Conservation (phyloP, 768 basidiomycete genomes). For the Macrolepiota fuliginosa region DNA sequence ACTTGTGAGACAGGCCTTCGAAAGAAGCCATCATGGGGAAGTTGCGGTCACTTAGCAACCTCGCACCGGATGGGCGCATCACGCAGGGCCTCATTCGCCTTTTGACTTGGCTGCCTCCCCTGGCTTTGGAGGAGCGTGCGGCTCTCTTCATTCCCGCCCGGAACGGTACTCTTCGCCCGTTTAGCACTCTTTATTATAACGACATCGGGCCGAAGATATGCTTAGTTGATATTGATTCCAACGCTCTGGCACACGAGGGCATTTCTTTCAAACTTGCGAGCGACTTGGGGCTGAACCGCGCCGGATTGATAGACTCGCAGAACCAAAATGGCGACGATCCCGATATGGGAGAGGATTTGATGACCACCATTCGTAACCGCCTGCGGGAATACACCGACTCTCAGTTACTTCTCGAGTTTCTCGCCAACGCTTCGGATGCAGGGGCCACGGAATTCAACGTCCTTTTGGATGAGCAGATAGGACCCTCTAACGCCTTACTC, state of each 20-base stretch:
- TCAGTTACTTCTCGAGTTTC: conserved; percentile 46
- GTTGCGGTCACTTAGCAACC: conserved; percentile 18
- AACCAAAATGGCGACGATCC: conserved; percentile 19
- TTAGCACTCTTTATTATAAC: conserved; percentile 33
- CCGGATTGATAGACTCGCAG: conserved; percentile 33
- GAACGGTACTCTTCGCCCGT: conserved; percentile 22
- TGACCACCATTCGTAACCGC: conserved; percentile 39
- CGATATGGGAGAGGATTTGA: conserved; percentile 42
- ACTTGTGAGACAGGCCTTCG: conserved; percentile 26
- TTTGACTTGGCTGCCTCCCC: not conserved
- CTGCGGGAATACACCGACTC: conserved; percentile 38
- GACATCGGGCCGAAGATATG: conserved; percentile 33
- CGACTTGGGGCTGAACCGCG: conserved; percentile 27
- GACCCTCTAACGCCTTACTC: conserved; percentile 21
- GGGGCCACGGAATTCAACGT: conserved; percentile 39
- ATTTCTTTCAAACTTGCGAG: conserved; percentile 29
- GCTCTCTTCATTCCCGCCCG: conserved; percentile 34
- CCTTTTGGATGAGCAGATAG: conserved; percentile 31
- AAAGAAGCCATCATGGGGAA: conserved; percentile 21
- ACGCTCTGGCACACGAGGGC: conserved; percentile 27
- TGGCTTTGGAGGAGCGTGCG: conserved; percentile 19
- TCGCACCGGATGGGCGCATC: not conserved
- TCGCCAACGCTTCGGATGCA: conserved; percentile 54
- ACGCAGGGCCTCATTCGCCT: not conserved
- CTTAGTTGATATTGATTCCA: conserved; percentile 19